These are phyloP conservation scores for Tetrastigma voinierianum DNA, from an alignment of 164 flowering plant genomes.

Conservation along the genomic window DNA sequence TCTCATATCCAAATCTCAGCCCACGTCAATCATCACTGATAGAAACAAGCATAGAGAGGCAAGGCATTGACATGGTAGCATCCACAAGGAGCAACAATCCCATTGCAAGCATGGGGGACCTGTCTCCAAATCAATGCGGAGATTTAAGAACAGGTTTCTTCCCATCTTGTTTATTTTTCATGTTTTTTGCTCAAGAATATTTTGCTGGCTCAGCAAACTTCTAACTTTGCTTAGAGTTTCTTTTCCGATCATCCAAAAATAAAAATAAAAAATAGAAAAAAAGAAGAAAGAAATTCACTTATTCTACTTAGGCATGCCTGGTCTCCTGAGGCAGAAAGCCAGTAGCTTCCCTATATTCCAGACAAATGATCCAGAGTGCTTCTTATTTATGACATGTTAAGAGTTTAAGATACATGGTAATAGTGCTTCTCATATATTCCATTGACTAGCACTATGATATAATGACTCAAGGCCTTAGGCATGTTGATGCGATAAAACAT, in stretches of 20 bases:
- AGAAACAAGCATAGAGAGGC: slow-evolving; percentile 38
- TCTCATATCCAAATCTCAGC: slow-evolving; percentile 40
- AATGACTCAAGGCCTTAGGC: too few species aligned
- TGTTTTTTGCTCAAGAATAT: neutral
- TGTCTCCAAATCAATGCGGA: slow-evolving; percentile 38
- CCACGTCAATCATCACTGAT: slow-evolving; percentile 36
- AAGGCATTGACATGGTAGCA: slow-evolving; percentile 32
- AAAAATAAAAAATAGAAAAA: too few species aligned
- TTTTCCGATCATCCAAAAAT: too few species aligned
- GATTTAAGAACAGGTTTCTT: slow-evolving; percentile 60
- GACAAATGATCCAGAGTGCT: neutral
- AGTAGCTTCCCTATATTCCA: neutral
- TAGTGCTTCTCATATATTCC: too few species aligned
- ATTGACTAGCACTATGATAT: too few species aligned
- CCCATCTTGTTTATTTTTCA: neutral
- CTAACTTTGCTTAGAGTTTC: too few species aligned
- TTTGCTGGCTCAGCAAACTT: neutral
- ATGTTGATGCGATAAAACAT: too few species aligned
- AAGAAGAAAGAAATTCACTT: too few species aligned
- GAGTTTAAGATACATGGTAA: neutral
- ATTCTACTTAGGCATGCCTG: neutral
- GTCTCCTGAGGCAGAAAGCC: neutral
- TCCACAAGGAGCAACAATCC: slow-evolving; percentile 29
- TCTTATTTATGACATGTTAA: neutral
- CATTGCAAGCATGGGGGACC: slow-evolving; percentile 32